A percentile compares a stretch with the other conserved stretches of the same genome.
These are phyloP conservation scores for Odontarrhena argentea DNA, from an alignment of 345 rosid genomes.

Conservation along the genomic window DNA sequence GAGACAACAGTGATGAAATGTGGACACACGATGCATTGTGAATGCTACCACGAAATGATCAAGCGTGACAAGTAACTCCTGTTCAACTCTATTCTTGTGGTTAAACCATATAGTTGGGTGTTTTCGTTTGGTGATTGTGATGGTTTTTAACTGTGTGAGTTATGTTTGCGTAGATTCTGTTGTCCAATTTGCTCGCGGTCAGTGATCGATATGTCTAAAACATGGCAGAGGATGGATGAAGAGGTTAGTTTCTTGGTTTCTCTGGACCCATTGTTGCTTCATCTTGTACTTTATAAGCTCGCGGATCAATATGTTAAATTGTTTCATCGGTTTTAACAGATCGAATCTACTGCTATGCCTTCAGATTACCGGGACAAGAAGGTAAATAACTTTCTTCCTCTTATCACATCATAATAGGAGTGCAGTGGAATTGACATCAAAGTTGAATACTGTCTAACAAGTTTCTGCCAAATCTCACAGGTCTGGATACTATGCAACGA, in stretches of 20 bases:
- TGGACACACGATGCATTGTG: slow-evolving; percentile 95
- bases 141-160: background rate
- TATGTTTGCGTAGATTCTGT: slow-evolving; percentile 54
- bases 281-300: background rate
- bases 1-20: slow-evolving; percentile 93
- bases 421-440: background rate
- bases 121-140: background rate
- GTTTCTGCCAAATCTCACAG: slow-evolving; percentile 43
- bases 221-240: slow-evolving; percentile 87
- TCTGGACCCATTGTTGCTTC: slow-evolving; percentile 13
- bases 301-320: background rate
- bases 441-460: slow-evolving; percentile 5
- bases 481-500: slow-evolving; percentile 98
- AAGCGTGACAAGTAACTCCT: slow-evolving; percentile 72
- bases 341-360: slow-evolving; percentile 84
- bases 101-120: background rate
- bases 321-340: slow-evolving; percentile 48
- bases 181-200: slow-evolving; percentile 97
- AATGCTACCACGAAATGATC: slow-evolving; percentile 85
- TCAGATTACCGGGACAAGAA: slow-evolving; percentile 83
- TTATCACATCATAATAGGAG: background rate
- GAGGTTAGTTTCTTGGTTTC: slow-evolving; percentile 57
- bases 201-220: slow-evolving; percentile 84
- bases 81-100: background rate
- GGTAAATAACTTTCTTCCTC: slow-evolving; percentile 46